These are phyloP conservation scores for Citrus hindsii DNA, from an alignment of 345 rosid genomes.

Conservation along the genomic window DNA sequence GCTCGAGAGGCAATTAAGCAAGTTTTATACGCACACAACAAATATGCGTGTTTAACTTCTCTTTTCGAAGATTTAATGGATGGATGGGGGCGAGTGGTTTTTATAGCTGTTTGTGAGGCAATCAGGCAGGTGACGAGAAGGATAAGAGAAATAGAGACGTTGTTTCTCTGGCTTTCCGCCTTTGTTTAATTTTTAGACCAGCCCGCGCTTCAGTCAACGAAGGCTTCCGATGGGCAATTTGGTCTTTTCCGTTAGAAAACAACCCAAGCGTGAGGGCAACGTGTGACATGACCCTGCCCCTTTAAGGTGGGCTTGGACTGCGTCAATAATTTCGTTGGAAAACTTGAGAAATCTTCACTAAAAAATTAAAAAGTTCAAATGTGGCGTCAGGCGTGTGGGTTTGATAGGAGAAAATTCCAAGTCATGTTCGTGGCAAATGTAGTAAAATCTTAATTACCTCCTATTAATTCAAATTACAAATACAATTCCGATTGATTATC, in stretches of 20 bases:
- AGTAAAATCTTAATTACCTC: neutral
- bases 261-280: neutral
- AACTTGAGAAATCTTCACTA: neutral
- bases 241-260: too few species aligned
- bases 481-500: too few species aligned
- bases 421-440: neutral
- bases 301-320: neutral
- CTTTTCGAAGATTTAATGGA: neutral
- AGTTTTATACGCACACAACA: too few species aligned
- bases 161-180: constrained; percentile 17
- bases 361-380: neutral
- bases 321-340: neutral
- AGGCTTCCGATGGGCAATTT: neutral
- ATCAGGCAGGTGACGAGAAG: constrained; percentile 16
- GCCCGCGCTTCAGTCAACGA: neutral
- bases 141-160: constrained; percentile 13
- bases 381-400: constrained; percentile 1
- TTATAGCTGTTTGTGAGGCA: neutral
- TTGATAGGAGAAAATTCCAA: neutral
- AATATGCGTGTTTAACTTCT: neutral
- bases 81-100: neutral
- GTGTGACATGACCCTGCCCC: neutral
- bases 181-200: too few species aligned
- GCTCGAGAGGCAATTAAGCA: too few species aligned
- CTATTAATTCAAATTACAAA: too few species aligned